Percentiles rank a stretch among this genome's conserved stretches.
Conservation (phyloP, 75 land plant genomes). For the Pinus tabuliformis region DNA sequence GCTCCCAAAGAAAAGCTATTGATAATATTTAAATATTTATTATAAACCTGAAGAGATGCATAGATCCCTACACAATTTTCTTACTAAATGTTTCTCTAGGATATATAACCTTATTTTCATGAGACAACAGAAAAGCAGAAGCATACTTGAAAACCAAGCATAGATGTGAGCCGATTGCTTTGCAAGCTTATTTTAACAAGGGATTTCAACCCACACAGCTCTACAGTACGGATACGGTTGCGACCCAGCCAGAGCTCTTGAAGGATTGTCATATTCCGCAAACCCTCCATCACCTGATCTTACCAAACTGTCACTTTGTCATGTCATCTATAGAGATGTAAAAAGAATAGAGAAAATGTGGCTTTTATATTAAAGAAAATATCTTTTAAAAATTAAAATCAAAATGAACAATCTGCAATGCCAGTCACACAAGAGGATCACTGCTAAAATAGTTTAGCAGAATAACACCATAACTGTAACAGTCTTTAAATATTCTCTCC, state of each 20-base stretch:
- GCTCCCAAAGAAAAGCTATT: not conserved
- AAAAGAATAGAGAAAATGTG: not conserved
- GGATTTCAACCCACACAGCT: conserved; percentile 83
- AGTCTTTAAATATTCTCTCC: not conserved
- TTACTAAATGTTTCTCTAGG: not conserved
- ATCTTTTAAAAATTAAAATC: not conserved
- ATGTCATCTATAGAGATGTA: not conserved
- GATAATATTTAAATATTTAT: not conserved
- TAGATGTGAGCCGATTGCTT: conserved; percentile 93
- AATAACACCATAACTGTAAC: not conserved
- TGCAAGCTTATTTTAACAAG: conserved; percentile 86
- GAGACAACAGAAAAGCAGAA: not conserved
- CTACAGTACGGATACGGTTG: conserved; percentile 75
- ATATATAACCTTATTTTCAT: not conserved
- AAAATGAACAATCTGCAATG: not conserved
- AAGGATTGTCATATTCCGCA: conserved; percentile 59
- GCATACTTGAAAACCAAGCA: conserved; percentile 81
- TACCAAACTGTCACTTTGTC: not conserved
- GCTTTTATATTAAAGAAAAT: not conserved
- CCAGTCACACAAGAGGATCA: not conserved
- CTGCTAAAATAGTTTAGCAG: not conserved
- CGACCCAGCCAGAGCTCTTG: conserved; percentile 95
- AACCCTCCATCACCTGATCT: conserved; percentile 82
- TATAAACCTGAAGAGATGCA: not conserved
- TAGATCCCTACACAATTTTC: not conserved